phyloP scores from a whole-genome alignment of 176 grass and related monocot genomes.

The Avena atlantica region DNA sequence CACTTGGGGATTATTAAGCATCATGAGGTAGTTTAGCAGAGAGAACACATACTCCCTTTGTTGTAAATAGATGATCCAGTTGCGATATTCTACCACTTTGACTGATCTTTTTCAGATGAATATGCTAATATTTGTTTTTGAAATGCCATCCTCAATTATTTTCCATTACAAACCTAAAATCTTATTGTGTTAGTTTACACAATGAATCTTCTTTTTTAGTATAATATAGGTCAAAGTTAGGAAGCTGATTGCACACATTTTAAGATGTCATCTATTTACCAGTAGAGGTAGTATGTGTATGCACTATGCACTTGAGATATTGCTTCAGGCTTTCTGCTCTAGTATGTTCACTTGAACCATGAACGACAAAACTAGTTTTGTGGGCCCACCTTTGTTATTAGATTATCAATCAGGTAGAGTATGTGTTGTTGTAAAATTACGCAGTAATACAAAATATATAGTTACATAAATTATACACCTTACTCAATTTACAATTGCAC shows the following conservation, averaged over 20 bases:
- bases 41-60: not conserved
- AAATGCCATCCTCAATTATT: not conserved
- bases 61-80: not conserved
- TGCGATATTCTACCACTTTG: not conserved
- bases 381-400: not conserved
- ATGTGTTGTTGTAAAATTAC: not conserved
- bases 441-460: not conserved
- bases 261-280: not conserved
- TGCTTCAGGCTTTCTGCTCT: not conserved
- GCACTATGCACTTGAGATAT: not conserved
- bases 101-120: not conserved
- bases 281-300: not conserved
- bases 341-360: not conserved
- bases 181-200: not conserved
- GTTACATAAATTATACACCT: not conserved
- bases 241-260: not conserved
- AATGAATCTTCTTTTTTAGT: not conserved
- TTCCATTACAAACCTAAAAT: not conserved
- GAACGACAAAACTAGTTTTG: not conserved
- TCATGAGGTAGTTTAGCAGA: constrained; percentile 5
- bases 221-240: not conserved
- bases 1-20: not conserved
- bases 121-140: not conserved
- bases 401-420: not conserved
- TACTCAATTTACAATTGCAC: not conserved